phyloP scores from a whole-genome alignment of 73 alveolate genomes.

The Durusdinium trenchii region DNA sequence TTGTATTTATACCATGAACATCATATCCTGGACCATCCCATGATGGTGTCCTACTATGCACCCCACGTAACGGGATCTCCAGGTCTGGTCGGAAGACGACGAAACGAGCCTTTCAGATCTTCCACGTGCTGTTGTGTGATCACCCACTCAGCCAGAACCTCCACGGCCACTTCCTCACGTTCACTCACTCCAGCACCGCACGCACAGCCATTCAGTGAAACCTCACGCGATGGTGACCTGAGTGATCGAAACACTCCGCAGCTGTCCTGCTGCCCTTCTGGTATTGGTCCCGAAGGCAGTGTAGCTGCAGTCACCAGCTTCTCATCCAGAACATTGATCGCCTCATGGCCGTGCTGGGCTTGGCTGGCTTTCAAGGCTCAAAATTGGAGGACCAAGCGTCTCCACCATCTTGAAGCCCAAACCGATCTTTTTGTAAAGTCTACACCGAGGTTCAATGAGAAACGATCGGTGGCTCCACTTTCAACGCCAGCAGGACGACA shows the following conservation, averaged over 20 bases:
- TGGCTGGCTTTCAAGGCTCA: background rate
- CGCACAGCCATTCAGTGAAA: background rate
- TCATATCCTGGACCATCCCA: too few relatives aligned
- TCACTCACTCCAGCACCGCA: background rate
- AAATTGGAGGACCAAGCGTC: background rate
- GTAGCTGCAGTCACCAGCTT: background rate
- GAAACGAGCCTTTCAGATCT: slow-evolving; percentile 6
- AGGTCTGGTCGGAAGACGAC: too few relatives aligned
- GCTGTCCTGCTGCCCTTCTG: slow-evolving; percentile 44
- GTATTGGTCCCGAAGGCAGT: slow-evolving; percentile 42
- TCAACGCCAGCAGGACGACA: too few relatives aligned
- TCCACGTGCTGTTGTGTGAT: background rate
- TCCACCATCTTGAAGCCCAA: too few relatives aligned
- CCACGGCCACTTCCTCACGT: slow-evolving; percentile 84
- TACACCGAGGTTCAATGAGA: too few relatives aligned
- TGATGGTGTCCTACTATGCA: too few relatives aligned
- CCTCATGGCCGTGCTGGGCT: background rate
- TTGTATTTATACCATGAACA: too few relatives aligned
- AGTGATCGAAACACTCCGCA: background rate
- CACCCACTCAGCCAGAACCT: slow-evolving; percentile 86
- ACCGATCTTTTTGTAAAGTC: too few relatives aligned
- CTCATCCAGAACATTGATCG: background rate
- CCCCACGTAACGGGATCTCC: too few relatives aligned
- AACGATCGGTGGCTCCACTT: too few relatives aligned
- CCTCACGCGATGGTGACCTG: background rate